These are phyloP conservation scores for Phytophthora kernoviae DNA, from an alignment of 352 stramenopile species.

Conservation along the genomic window DNA sequence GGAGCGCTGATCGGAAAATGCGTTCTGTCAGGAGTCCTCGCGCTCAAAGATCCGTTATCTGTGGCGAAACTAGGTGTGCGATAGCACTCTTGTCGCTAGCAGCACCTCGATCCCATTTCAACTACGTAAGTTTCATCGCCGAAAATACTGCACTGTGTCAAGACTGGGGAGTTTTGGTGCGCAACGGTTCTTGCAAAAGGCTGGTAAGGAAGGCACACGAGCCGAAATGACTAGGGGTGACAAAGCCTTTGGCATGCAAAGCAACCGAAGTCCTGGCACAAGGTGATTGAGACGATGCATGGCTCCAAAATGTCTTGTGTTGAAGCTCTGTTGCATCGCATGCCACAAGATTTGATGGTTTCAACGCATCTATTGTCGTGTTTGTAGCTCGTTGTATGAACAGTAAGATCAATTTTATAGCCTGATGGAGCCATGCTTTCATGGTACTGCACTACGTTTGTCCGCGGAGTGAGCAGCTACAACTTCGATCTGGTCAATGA, in stretches of 20 bases:
- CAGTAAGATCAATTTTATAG: no score
- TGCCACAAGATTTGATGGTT: constrained; percentile 1
- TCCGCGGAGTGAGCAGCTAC: no score
- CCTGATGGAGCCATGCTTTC: no score
- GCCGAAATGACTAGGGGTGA: no score
- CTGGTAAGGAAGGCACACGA: no score
- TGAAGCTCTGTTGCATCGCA: constrained; percentile 5
- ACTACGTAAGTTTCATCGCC: constrained; percentile 6
- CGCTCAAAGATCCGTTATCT: constrained; percentile 14
- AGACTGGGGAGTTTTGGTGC: constrained; percentile 1
- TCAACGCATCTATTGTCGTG: constrained; percentile 1
- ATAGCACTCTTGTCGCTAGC: no score
- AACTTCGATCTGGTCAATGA: no score
- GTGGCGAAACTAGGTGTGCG: neutral
- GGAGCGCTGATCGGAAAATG: constrained; percentile 14
- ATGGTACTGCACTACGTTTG: no score
- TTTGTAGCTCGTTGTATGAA: neutral
- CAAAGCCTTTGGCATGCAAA: no score
- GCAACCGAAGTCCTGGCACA: no score
- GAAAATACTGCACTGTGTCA: constrained; percentile 16
- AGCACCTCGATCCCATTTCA: constrained; percentile 16
- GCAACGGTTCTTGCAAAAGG: neutral
- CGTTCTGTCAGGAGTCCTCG: neutral
- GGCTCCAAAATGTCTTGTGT: neutral
- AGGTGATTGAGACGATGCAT: neutral